Evolutionary conservation across 2,329 filamentous ascomycete species (phyloP), one percentile per base, ranked within the genome.

Genomic region (Alternaria triticimaculans): DNA sequence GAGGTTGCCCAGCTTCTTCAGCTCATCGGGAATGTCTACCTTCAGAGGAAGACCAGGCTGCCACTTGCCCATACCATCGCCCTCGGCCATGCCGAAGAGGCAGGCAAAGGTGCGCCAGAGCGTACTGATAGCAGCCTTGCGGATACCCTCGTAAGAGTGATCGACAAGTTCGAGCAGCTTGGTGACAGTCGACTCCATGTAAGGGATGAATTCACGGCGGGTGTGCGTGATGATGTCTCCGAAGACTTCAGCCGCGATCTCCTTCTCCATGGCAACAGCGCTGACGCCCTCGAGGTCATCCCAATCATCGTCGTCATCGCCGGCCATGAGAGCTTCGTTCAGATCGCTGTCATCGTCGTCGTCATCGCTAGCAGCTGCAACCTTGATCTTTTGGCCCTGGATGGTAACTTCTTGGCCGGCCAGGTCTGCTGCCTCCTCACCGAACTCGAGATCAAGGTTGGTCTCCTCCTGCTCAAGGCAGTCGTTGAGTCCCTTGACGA

Each of bases 171-270:
- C 91, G 44, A 93, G 85, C 28, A 97, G 88, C 68, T 89, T 89
- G 81, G 93, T 91, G 65, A 99, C 88, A 8, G 93, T 93, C 84
- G 93, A 92, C 84, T 97, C 90, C 66, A 97, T 92, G 80, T 95
- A 97, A 6, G 92, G 90, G 70, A 96, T 87, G 79, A 88, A 93
- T 70, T 91, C 88, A 76, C 88, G 87, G 80, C 93, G 94, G 51
- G 93, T 93, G 84, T 96, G 90, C 50, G 92, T 91, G 75, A 98
- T 90, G 66, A 99, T 89, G 77, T 99, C 96, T 68, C 94, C 96
- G 37, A 97, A 87, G 6, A 97, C 94, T 80, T 99, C 96, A 48
- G 97, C 89, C 41, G 96, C 95, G 73, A 98, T 96, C 82, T 99
- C 96, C 83, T 98, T 97, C 86, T 98, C 96, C 74, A 97, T 88